Evolutionary conservation across 768 basidiomycete species (phyloP).

Genomic region (Trametes meyenii): DNA sequence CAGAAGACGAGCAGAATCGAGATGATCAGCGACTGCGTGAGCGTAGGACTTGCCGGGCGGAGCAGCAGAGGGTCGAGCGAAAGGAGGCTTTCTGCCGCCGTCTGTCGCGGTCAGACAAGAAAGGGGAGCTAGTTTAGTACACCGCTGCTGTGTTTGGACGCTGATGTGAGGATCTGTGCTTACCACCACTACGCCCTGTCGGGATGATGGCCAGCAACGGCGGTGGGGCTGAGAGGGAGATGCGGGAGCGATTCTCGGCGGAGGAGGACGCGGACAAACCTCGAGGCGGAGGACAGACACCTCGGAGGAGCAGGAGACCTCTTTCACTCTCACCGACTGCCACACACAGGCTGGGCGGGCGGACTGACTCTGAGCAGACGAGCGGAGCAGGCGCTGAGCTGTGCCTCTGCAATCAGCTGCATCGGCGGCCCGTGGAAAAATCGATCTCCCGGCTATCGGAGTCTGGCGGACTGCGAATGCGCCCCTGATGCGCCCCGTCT

Average conservation of each 20-base stretch:
- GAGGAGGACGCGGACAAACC: conserved; percentile 7
- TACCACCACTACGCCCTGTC: not conserved
- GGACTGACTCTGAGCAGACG: not conserved
- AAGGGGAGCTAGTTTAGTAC: conserved; percentile 5
- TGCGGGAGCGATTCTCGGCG: conserved; percentile 3
- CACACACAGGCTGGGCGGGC: no score
- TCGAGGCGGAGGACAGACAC: conserved; percentile 15
- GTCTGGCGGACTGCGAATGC: conserved; percentile 6
- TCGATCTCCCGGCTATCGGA: conserved; percentile 20
- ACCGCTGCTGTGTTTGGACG: not conserved
- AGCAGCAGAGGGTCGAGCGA: not conserved
- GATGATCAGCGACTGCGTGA: conserved; percentile 20
- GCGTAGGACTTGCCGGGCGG: not conserved
- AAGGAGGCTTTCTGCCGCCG: conserved; percentile 13
- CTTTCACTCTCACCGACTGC: not conserved
- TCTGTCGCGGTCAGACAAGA: conserved; percentile 1
- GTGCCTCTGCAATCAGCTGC: conserved; percentile 11
- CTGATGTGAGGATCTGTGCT: conserved; percentile 3
- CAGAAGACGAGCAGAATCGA: conserved; percentile 19
- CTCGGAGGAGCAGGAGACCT: not conserved
- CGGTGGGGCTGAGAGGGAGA: not conserved
- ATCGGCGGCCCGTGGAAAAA: conserved; percentile 15
- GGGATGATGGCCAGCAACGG: not conserved
- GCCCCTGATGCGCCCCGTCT: not conserved
- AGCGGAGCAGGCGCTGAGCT: not conserved